These are phyloP conservation scores for Botrytis medusae DNA, from an alignment of 2,329 filamentous ascomycete species.

Conservation along the genomic window DNA sequence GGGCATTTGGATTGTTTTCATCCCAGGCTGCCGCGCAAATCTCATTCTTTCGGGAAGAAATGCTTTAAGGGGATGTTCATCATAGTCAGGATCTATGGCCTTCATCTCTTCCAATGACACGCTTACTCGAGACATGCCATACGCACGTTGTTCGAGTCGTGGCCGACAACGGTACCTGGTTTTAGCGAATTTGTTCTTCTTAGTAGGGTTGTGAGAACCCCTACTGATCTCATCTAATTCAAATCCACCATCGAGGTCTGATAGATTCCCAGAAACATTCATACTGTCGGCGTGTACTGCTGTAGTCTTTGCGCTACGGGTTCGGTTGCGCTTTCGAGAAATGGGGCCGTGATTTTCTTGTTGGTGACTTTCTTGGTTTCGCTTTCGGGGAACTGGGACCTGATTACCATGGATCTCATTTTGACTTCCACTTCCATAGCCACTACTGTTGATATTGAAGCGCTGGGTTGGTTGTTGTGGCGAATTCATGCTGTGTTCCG, in stretches of 20 bases:
- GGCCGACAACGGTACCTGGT: neutral
- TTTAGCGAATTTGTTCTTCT: neutral
- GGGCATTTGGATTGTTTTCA: neutral
- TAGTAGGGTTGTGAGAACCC: neutral
- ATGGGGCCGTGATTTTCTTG: neutral
- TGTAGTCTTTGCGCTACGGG: neutral
- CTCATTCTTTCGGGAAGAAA: neutral
- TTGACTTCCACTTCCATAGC: no score
- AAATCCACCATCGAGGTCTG: accelerated
- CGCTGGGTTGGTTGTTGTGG: no score
- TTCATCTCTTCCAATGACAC: neutral
- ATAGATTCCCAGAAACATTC: neutral
- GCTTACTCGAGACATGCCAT: neutral
- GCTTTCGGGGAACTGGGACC: no score
- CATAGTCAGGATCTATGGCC: neutral
- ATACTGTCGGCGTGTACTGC: neutral
- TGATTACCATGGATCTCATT: no score
- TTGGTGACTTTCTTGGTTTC: no score
- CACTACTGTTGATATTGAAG: no score
- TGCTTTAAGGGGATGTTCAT: neutral
- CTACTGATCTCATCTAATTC: neutral
- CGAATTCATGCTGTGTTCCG: no score
- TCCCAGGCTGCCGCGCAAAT: neutral
- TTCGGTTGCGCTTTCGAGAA: neutral
- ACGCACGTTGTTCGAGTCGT: neutral